Base-by-base conservation (phyloP, 768 basidiomycete genomes). In the Hydnum rufescens region DNA sequence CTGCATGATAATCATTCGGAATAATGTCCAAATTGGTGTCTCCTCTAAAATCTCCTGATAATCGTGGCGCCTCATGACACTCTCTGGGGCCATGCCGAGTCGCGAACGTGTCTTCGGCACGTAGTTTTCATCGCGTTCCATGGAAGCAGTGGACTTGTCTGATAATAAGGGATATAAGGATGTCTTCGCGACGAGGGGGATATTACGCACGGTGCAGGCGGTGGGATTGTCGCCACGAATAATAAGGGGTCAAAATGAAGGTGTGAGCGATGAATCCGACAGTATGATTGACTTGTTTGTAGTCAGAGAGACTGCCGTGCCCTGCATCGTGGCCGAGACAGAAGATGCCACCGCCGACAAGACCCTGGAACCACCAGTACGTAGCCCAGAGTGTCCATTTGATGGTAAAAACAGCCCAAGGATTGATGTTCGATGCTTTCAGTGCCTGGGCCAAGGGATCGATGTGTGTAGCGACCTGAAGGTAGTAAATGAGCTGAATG, bases 71-170 rank as follows among this genome's bases (percentile, higher is more conserved):
- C 13, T 47, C 44, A 47, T 47, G 13, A 8, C 13, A 13, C 13
- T 26, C 8, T 47, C 13, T 8, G 44, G 44, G 16, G 13, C 13
- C 16, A 78, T 69, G 23, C 78, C 76, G n/a, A 74, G 65, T 32
- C 83, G 69, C 8, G 80, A 78, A 43, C 90, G 81, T 18, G 93
- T 93, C 44, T 47, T 47, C 16, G 44, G 44, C 13, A 47, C 25
- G 26, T 47, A 47, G 16, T 16, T 28, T 26, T 47, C 44, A 26
- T 47, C 44, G 13, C 26, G 13, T 25, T 47, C 44, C 44, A 47
- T 47, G 16, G 44, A 47, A 25, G 8, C 44, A 19, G 13, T 29
- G 1, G n/a, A n/a, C 42, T 32, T 46, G 3, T 34, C 19, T 29
- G 19, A 3, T 16, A 16, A 18, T 4, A 8, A 30, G 18, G 26